phyloP scores from a whole-genome alignment of 192 early-diverging fungal species.

The Mortierella claussenii region DNA sequence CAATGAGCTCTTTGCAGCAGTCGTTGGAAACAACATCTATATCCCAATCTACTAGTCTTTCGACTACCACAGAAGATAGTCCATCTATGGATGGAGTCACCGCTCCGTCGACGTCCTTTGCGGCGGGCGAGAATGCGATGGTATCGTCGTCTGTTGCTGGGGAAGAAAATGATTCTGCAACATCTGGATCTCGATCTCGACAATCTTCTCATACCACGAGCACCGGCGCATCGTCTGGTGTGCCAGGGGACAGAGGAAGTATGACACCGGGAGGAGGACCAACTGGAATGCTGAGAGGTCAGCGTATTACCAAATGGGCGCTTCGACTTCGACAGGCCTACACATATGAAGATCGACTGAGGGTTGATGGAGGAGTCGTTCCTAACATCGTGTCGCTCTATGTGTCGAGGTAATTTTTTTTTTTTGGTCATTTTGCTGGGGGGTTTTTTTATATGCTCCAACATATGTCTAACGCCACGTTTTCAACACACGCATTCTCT shows the following conservation, averaged over 20 bases:
- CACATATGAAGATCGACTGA: slow-evolving; percentile 52
- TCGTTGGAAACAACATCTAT: slow-evolving; percentile 15
- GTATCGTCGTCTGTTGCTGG: background rate
- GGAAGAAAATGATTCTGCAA: background rate
- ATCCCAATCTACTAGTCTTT: background rate
- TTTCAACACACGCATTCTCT: no score
- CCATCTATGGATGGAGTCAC: background rate
- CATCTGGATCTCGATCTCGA: slow-evolving; percentile 9
- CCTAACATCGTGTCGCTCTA: slow-evolving; percentile 56
- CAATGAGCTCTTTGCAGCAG: slow-evolving; percentile 18
- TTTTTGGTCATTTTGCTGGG: background rate
- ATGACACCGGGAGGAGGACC: background rate
- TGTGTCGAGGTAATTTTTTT: slow-evolving; percentile 51
- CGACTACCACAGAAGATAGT: background rate
- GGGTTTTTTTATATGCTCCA: background rate
- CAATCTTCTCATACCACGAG: slow-evolving; percentile 23
- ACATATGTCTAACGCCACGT: background rate
- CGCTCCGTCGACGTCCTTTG: background rate
- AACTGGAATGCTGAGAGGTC: background rate
- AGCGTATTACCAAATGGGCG: slow-evolving; percentile 43
- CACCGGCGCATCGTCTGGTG: no score
- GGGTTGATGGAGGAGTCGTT: slow-evolving; percentile 23
- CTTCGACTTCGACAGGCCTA: slow-evolving; percentile 50
- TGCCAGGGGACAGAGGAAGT: no score
- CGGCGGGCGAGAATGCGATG: background rate